These are phyloP conservation scores for Dacryopinax spathularia DNA, from an alignment of 768 basidiomycete genomes.

Conservation along the genomic window DNA sequence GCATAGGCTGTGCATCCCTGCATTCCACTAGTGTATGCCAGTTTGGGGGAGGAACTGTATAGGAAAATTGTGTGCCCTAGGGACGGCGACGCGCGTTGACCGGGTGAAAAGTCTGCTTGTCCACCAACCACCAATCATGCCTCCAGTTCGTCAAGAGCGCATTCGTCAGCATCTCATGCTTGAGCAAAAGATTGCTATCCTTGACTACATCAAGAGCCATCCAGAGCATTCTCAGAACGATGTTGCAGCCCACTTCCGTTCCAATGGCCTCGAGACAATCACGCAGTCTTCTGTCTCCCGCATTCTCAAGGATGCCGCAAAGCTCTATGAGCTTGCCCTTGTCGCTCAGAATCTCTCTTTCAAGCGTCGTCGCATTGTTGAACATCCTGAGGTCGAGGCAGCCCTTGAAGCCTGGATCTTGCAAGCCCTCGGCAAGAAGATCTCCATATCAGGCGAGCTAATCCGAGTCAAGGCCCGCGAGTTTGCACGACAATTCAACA, in stretches of 20 bases:
- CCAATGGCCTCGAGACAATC: constrained; percentile 23
- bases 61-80: too few species aligned
- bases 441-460: constrained; percentile 27
- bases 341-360: neutral
- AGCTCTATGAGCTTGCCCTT: constrained; percentile 15
- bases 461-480: constrained; percentile 24
- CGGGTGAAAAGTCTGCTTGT: neutral
- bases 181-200: neutral
- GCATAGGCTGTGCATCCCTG: too few species aligned
- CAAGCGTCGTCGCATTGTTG: constrained; percentile 19
- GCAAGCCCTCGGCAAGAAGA: constrained; percentile 22
- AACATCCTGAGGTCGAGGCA: constrained; percentile 25
- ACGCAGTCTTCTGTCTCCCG: constrained; percentile 24
- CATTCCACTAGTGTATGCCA: too few species aligned
- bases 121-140: neutral
- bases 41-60: too few species aligned
- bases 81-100: too few species aligned
- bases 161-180: neutral
- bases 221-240: neutral
- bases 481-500: constrained; percentile 24
- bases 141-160: neutral
- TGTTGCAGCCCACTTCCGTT: constrained; percentile 20
- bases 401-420: constrained; percentile 28
- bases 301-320: constrained; percentile 25
- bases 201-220: neutral